A percentile compares a stretch with the other conserved stretches of the same genome.
Conservation (phyloP, 1,284 basidiomycete species). For the Butyriboletus appendiculatus region DNA sequence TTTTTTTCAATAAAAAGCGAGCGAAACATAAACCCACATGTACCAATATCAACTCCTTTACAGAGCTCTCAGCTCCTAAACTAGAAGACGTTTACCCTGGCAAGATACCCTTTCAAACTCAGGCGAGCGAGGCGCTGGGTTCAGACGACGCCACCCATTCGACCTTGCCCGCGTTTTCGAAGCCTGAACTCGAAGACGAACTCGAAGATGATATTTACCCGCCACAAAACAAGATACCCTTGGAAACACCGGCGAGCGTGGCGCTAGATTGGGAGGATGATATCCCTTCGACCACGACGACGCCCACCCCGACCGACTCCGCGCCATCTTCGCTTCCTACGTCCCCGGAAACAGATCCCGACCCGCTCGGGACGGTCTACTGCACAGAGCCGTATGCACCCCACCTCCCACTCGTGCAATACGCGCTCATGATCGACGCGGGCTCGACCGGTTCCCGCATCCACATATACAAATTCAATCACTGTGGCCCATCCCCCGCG, state of each 20-base stretch:
- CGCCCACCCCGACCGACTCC: neutral
- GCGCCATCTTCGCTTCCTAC: constrained; percentile 34
- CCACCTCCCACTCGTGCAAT: constrained; percentile 72
- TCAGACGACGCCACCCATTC: neutral
- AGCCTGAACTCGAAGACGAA: no score
- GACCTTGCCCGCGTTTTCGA: neutral
- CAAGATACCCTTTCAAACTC: constrained; percentile 15
- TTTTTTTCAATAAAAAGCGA: neutral
- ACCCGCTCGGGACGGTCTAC: constrained; percentile 63
- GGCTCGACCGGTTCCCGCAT: constrained; percentile 97
- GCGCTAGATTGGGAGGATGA: neutral
- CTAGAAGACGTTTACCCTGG: constrained; percentile 27
- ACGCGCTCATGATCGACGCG: constrained; percentile 97
- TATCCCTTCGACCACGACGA: constrained; percentile 3
- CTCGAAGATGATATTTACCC: no score
- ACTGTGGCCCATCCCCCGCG: constrained; percentile 76
- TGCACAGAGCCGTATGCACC: constrained; percentile 61
- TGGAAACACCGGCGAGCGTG: neutral
- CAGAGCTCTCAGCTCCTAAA: constrained; percentile 19
- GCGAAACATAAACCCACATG: neutral
- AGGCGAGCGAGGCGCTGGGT: neutral
- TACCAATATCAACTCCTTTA: neutral
- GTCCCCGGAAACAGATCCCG: constrained; percentile 64
- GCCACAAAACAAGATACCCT: constrained; percentile 14
- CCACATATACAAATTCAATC: constrained; percentile 98